Conservation (phyloP, 2,329 filamentous ascomycete genomes). For the Trichoderma sp. region DNA sequence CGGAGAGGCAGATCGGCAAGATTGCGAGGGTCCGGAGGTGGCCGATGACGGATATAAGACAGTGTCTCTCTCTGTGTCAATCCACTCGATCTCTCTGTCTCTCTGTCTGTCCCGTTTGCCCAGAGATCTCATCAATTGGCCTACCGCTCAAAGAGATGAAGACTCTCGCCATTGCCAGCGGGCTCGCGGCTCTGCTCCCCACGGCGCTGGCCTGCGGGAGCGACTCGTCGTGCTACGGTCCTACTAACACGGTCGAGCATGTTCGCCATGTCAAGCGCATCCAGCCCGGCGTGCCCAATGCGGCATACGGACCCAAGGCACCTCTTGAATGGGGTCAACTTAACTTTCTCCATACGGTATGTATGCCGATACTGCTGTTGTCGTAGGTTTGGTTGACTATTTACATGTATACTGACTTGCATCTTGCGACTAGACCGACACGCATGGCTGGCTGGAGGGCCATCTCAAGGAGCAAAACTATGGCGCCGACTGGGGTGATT, state of each 20-base stretch:
- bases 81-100: not conserved
- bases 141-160: conserved; percentile 1
- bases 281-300: conserved; percentile 44
- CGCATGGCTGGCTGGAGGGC: conserved; percentile 59
- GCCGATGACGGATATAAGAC: not conserved
- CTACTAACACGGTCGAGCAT: conserved; percentile 41
- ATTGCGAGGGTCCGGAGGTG: not conserved
- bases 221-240: conserved; percentile 38
- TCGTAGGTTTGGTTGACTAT: not conserved
- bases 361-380: conserved; percentile 25
- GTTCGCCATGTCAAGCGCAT: conserved; percentile 49
- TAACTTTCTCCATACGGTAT: conserved; percentile 57
- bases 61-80: not conserved
- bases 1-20: not conserved
- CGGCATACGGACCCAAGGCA: conserved; percentile 42
- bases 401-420: not conserved
- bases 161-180: conserved; percentile 17
- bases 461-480: conserved; percentile 62
- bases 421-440: conserved; percentile 46
- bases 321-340: conserved; percentile 60
- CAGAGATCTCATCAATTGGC: not conserved
- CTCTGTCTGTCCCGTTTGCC: not conserved
- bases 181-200: conserved; percentile 23
- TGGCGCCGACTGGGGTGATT: conserved; percentile 65
- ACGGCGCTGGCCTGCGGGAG: conserved; percentile 36